phyloP scores from a whole-genome alignment of 306 rosid genomes.

The Cicer judaicum region DNA sequence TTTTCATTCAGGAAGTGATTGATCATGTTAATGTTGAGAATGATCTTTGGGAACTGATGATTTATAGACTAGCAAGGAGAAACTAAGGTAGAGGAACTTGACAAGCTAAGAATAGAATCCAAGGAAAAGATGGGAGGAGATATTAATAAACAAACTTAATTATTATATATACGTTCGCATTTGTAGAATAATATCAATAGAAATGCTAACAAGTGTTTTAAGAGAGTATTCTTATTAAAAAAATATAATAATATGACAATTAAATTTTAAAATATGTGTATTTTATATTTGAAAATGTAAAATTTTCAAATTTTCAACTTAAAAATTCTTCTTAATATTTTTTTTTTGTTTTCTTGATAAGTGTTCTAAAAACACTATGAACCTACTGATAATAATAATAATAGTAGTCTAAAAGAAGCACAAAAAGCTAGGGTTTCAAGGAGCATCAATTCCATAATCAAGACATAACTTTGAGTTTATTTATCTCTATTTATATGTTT shows the following conservation, averaged over 20 bases:
- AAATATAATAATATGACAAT: too few relatives aligned
- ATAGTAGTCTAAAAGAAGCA: constrained; percentile 39
- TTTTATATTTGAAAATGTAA: too few relatives aligned
- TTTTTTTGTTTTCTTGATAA: too few relatives aligned
- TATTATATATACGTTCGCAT: constrained; percentile 38
- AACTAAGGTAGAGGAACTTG: constrained; percentile 44
- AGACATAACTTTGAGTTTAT: constrained; percentile 57
- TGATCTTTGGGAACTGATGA: constrained; percentile 48
- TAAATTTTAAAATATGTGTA: too few relatives aligned
- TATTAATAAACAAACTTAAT: constrained; percentile 18
- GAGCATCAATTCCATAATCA: constrained; percentile 63
- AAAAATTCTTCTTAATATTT: too few relatives aligned
- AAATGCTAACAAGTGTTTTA: too few relatives aligned
- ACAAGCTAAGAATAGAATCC: constrained; percentile 64
- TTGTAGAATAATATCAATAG: constrained; percentile 36
- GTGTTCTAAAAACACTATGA: too few relatives aligned
- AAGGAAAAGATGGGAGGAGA: constrained; percentile 41
- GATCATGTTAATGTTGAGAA: constrained; percentile 34
- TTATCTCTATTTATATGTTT: not conserved
- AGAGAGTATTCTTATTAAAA: too few relatives aligned
- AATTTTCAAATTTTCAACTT: too few relatives aligned
- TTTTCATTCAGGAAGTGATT: constrained; percentile 42
- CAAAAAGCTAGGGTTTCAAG: constrained; percentile 75
- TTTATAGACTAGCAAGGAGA: constrained; percentile 3
- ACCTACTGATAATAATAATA: too few relatives aligned